A percentile compares a stretch with the other conserved stretches of the same genome.
Evolutionary conservation across 257 asterid species (phyloP).

Genomic region (Voacanga thouarsii): DNA sequence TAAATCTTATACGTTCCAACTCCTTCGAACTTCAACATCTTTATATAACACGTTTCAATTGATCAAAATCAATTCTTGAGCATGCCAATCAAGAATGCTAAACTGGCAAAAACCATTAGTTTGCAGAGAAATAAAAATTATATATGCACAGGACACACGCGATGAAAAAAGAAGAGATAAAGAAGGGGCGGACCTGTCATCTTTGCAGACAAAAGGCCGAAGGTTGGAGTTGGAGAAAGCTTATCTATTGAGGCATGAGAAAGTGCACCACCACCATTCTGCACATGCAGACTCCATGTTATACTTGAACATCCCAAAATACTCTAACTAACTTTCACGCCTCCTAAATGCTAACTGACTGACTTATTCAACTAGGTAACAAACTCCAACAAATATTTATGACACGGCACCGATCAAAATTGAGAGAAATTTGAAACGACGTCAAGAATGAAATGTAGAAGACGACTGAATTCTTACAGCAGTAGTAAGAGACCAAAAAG

Average conservation of each 20-base stretch:
- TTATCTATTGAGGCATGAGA: too few species aligned
- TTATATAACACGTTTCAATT: neutral
- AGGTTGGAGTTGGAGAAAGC: neutral
- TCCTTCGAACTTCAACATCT: neutral
- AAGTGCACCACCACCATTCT: too few species aligned
- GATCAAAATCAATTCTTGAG: too few species aligned
- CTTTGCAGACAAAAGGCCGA: neutral
- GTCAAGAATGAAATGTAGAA: neutral
- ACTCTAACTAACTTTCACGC: too few species aligned
- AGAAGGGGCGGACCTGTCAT: constrained; percentile 19
- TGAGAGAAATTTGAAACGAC: neutral
- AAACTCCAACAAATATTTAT: too few species aligned
- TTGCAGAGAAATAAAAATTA: too few species aligned
- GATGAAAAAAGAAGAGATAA: neutral
- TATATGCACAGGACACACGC: too few species aligned
- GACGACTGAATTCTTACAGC: neutral
- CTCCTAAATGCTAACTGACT: too few species aligned
- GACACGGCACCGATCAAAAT: neutral
- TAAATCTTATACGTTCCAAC: neutral
- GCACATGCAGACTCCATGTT: too few species aligned
- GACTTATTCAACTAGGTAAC: too few species aligned
- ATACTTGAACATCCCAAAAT: too few species aligned
- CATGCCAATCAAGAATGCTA: neutral
- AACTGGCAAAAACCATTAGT: too few species aligned
- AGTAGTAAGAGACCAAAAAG: neutral